Evolutionary conservation across 129 eudicot genomes (phyloP).

Genomic region (Centrapalus pauciflorus): DNA sequence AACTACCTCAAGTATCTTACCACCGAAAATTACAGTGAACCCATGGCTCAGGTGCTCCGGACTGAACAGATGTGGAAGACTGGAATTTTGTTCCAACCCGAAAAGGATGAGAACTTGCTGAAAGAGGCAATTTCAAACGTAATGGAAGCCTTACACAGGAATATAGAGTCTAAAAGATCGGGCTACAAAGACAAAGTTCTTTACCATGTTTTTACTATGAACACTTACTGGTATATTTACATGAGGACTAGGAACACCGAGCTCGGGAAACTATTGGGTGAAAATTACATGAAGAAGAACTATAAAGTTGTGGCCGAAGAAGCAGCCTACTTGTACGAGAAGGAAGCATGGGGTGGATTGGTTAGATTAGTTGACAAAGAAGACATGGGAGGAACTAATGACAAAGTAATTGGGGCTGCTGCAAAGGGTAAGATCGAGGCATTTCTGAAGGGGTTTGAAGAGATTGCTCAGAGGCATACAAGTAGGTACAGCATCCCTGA

Average conservation of each 20-base stretch:
- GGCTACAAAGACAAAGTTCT: conserved; percentile 68
- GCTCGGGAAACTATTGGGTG: conserved; percentile 62
- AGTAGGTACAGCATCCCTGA: conserved; percentile 51
- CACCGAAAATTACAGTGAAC: conserved; percentile 37
- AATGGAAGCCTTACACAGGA: conserved; percentile 66
- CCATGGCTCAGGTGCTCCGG: conserved; percentile 65
- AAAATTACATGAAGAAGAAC: conserved; percentile 61
- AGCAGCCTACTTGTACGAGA: conserved; percentile 78
- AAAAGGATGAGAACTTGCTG: conserved; percentile 45
- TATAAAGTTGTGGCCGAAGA: conserved; percentile 73
- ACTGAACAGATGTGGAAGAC: conserved; percentile 70
- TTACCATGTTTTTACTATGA: conserved; percentile 60
- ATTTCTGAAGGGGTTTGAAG: conserved; percentile 56
- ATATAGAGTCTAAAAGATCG: conserved; percentile 45
- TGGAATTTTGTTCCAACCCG: conserved; percentile 40
- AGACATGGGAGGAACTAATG: conserved; percentile 24
- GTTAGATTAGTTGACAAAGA: conserved; percentile 57
- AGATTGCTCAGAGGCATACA: conserved; percentile 46
- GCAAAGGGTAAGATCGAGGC: conserved; percentile 52
- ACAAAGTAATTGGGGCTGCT: conserved; percentile 26
- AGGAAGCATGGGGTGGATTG: conserved; percentile 74
- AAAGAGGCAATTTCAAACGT: conserved; percentile 57
- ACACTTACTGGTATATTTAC: conserved; percentile 81
- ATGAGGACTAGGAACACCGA: conserved; percentile 65
- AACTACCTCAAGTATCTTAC: conserved; percentile 71